Base-by-base conservation (phyloP, 2,329 filamentous ascomycete species). In the Diaporthe batatas region DNA sequence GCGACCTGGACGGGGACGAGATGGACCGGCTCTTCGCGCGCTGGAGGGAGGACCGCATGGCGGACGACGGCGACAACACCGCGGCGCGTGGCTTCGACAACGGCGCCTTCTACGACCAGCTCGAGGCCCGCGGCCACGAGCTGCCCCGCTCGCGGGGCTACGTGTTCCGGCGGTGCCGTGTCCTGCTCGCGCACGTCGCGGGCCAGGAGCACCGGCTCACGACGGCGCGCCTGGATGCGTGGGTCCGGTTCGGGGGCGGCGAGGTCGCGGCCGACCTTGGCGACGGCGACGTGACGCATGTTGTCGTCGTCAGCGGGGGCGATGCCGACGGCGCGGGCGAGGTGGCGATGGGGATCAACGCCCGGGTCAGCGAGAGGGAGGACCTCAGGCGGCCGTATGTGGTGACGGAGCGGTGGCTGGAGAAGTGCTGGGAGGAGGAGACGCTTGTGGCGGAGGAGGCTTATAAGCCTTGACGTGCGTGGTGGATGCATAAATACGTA, bases 381-480 rank as follows among this genome's bases (percentile, higher is more conserved):
- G 83, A 79, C 69, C 54, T 74, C 25, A 70, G 62, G 58, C 82
- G 95, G 47, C 94, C 95, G 0, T 86, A 94, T 75, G 82, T 96
- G 8, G 92, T 98, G 2, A 88, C 84, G 0, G 80, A 86, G 12
- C 84, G 85, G 18, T 99, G 96, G 96, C 83, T 98, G 0, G 87
- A 91, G 67, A 91, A 93, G 68, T 94, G 93, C 78, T 98, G 95
- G 94, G 86, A 85, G 73, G 94, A 96, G 80, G 87, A 86, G 75
- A 97, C 94, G 0, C 79, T 93, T 74, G 80, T 98, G 59, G 94
- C 97, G 76, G 96, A 98, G 83, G 94, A 96, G 78, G 82, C 84
- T 53, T 91, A 88, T 77, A 79, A 78, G 10, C 75, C 76, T 5
- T 47, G 32, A 29, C 21, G 32, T 49, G 29, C 29, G 29, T 29